Evolutionary conservation across 2,329 filamentous ascomycete species (phyloP), one percentile per base, ranked within the genome.

Genomic region (Xylaria sp.): DNA sequence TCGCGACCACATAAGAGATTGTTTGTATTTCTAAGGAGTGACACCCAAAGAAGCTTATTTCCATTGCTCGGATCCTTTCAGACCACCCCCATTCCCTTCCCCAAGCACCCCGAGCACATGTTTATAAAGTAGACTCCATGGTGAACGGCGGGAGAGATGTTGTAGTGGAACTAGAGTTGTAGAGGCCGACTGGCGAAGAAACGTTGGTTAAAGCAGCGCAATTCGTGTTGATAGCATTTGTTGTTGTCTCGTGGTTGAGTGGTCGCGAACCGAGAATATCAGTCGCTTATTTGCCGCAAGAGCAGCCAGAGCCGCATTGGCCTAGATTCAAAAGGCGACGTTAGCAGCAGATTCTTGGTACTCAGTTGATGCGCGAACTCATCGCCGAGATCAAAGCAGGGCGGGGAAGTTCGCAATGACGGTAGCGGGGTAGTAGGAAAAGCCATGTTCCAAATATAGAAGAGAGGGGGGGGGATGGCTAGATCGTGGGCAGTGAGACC

Each of bases 271-370:
- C 54, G 53, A 64, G 39, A 12, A 17, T 42, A 27, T 51, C 42
- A 48, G 61, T 63, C 32, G 64, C 62, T 73, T 74, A 74, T 71
- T 74, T 72, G 53, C 72, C 71, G 71, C 72, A 74, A 8, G 69
- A 69, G 71, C 72, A 74, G 71, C 61, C 61, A 64, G 71, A 68
- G 69, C 72, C 72, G 68, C 72, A 74, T 61, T 67, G 59, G 72
- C 72, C 72, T 74, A 56, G 27, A 53, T 9, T 30, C 36, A 24
- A 30, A 8, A 9, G 50, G 30, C 24, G 12, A 19, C 34, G 61
- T 71, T 47, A 69, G 69, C 34, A 61, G 30, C 27, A 3, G 14
- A 8, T 21, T 12, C 17, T n/a, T 42, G 14, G 21, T 54, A 17
- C 4, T 24, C 21, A 34, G 21, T 17, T 47, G 6, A 47, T 47